phyloP scores from a whole-genome alignment of 345 rosid genomes.

The Odontarrhena argentea region DNA sequence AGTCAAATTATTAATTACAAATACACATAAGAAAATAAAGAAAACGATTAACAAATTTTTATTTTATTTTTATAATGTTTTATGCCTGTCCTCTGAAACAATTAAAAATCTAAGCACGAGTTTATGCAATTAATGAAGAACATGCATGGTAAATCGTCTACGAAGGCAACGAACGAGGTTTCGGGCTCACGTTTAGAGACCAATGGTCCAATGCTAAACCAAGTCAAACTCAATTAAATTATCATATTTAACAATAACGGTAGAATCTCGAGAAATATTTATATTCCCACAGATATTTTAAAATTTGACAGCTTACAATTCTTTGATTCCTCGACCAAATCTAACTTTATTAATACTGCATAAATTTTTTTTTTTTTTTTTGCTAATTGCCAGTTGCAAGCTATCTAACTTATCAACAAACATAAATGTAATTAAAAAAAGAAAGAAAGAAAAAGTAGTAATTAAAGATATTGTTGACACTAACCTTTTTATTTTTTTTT shows the following conservation, averaged over 20 bases:
- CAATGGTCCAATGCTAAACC: slow-evolving; percentile 25
- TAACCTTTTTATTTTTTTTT: too few species aligned
- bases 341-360: not conserved
- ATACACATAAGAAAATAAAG: slow-evolving; percentile 1
- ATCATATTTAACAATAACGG: slow-evolving; percentile 10
- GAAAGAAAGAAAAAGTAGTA: not conserved
- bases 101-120: slow-evolving; percentile 21
- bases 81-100: not conserved
- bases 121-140: slow-evolving; percentile 32
- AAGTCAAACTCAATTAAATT: slow-evolving; percentile 24
- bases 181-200: slow-evolving; percentile 14
- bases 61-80: not conserved
- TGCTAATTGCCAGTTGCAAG: slow-evolving; percentile 12
- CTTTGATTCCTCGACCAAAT: not conserved
- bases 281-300: not conserved
- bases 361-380: not conserved
- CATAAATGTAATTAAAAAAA: not conserved
- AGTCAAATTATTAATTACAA: slow-evolving; percentile 1
- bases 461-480: slow-evolving; percentile 9
- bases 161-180: slow-evolving; percentile 40
- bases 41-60: too few species aligned
- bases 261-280: slow-evolving; percentile 26
- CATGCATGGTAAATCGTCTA: slow-evolving; percentile 39
- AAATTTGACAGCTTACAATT: slow-evolving; percentile 19
- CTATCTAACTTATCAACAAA: not conserved